Conservation (phyloP, 257 asterid species). For the Solanum chilense region DNA sequence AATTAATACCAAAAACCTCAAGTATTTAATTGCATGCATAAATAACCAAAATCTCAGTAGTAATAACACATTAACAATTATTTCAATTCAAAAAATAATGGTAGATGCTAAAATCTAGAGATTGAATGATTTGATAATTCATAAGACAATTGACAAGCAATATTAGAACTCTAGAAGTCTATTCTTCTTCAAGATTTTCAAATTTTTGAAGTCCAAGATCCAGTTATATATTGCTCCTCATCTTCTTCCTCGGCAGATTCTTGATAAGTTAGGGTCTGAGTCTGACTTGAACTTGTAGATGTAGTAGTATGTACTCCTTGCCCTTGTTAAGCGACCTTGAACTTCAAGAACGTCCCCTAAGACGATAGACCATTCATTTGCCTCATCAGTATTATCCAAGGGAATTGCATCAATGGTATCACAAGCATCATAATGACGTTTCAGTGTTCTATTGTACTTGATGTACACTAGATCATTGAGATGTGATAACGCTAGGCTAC, state of each 20-base stretch:
- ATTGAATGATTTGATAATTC: background rate
- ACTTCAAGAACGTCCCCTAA: background rate
- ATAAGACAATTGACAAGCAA: background rate
- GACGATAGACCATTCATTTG: background rate
- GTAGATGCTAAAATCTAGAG: background rate
- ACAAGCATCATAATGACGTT: background rate
- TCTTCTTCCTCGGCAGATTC: background rate
- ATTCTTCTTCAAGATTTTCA: background rate
- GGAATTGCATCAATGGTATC: background rate
- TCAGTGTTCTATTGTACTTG: background rate
- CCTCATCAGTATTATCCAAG: background rate
- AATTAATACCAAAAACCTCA: background rate
- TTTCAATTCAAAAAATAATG: background rate
- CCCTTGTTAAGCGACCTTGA: background rate
- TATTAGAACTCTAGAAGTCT: background rate
- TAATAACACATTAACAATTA: background rate
- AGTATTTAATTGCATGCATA: background rate
- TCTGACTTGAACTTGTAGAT: background rate
- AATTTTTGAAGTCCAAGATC: background rate
- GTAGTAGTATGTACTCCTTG: background rate
- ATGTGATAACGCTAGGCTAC: background rate
- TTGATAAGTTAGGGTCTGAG: background rate
- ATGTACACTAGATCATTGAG: background rate
- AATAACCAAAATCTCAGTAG: background rate
- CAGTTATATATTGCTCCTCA: background rate